A percentile compares a stretch with the other conserved stretches of the same genome.
phyloP scores from a whole-genome alignment of 768 basidiomycete genomes.

The Lentinula aciculospora region DNA sequence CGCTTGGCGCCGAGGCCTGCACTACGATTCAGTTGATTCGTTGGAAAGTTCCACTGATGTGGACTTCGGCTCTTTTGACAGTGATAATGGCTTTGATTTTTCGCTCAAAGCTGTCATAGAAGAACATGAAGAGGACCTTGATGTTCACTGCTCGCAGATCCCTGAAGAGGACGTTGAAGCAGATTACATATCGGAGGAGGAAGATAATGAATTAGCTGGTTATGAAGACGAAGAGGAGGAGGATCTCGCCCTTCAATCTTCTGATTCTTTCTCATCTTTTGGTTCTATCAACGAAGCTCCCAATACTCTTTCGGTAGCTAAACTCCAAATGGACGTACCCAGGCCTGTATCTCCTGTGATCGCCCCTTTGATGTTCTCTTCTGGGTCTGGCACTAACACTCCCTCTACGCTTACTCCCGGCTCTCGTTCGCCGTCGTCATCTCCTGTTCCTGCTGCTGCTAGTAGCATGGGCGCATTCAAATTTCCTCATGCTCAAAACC shows the following conservation, averaged over 20 bases:
- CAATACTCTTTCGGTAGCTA: slow-evolving; percentile 22
- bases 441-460: slow-evolving; percentile 16
- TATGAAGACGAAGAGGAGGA: slow-evolving; percentile 70
- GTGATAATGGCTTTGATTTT: slow-evolving; percentile 33
- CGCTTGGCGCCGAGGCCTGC: slow-evolving; percentile 39
- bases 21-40: slow-evolving; percentile 59
- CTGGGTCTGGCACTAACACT: slow-evolving; percentile 12
- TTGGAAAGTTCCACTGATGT: slow-evolving; percentile 63
- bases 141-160: slow-evolving; percentile 15
- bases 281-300: slow-evolving; percentile 46
- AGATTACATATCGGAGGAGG: slow-evolving; percentile 38
- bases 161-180: slow-evolving; percentile 35
- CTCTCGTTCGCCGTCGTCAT: slow-evolving; percentile 24
- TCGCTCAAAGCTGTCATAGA: slow-evolving; percentile 55
- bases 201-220: slow-evolving; percentile 52
- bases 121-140: slow-evolving; percentile 33
- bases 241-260: slow-evolving; percentile 39
- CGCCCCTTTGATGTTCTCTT: slow-evolving; percentile 16
- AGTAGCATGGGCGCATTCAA: slow-evolving; percentile 10
- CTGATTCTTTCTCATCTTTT: slow-evolving; percentile 44
- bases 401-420: slow-evolving; percentile 14
- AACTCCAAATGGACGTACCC: slow-evolving; percentile 23
- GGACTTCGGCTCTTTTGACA: slow-evolving; percentile 44
- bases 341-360: slow-evolving; percentile 17
- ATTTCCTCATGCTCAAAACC: slow-evolving; percentile 1